phyloP scores from a whole-genome alignment of 805 yeast species.

The Kregervanrija pseudodelftensis region DNA sequence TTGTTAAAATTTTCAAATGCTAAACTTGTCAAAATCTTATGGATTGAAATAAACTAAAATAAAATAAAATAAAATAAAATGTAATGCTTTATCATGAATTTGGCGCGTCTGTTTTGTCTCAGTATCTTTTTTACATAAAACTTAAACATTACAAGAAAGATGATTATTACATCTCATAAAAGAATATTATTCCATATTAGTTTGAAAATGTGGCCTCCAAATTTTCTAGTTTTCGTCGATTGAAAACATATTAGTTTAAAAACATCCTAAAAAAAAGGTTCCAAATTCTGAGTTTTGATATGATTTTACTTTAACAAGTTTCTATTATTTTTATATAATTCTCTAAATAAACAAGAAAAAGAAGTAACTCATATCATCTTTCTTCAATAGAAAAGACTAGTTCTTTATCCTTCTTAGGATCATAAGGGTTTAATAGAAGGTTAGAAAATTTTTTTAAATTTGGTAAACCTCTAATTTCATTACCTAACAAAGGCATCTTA shows the following conservation, averaged over 20 bases:
- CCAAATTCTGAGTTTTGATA: neutral
- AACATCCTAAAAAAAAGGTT: too few relatives aligned
- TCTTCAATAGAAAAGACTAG: constrained; percentile 51
- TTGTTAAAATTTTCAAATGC: too few relatives aligned
- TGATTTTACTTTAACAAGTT: neutral
- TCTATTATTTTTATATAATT: neutral
- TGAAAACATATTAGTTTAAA: too few relatives aligned
- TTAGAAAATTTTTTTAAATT: constrained; percentile 78
- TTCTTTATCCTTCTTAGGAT: constrained; percentile 53
- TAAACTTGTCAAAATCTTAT: too few relatives aligned
- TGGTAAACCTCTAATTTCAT: constrained; percentile 89
- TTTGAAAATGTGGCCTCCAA: too few relatives aligned
- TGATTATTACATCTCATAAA: too few relatives aligned
- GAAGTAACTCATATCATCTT: constrained; percentile 14
- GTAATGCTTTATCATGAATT: too few relatives aligned
- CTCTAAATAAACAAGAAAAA: neutral
- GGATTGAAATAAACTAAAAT: neutral
- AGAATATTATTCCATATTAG: too few relatives aligned
- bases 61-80: neutral
- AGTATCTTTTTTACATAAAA: too few relatives aligned
- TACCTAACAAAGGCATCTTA: constrained; percentile 90
- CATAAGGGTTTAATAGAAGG: constrained; percentile 71
- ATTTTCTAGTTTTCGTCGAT: too few relatives aligned
- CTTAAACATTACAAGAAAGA: too few relatives aligned
- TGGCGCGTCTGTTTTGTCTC: too few relatives aligned